Evolutionary conservation across 83 land plant species (phyloP).

Genomic region (Diphasiastrum complanatum): DNA sequence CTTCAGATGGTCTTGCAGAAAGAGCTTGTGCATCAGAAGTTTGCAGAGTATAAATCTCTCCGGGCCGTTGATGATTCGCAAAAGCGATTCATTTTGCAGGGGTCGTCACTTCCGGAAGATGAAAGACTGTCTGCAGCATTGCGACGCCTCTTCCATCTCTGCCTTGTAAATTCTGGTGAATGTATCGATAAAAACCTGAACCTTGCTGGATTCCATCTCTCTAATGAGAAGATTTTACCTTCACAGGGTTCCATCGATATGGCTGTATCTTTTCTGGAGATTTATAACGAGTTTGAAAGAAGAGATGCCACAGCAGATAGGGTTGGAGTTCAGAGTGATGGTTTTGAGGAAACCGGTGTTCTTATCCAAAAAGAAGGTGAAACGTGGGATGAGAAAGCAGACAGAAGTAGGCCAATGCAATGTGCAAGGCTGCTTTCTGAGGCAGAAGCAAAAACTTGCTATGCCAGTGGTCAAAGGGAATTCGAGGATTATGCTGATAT

Average conservation of each 20-base stretch:
- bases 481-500: constrained; percentile 91
- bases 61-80: constrained; percentile 71
- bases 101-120: constrained; percentile 65
- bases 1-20: constrained; percentile 49
- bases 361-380: too few species aligned
- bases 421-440: constrained; percentile 6
- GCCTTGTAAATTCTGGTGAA: constrained; percentile 38
- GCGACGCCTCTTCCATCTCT: constrained; percentile 44
- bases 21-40: constrained; percentile 67
- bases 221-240: too few species aligned
- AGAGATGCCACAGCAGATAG: not conserved
- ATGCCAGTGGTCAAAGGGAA: too few species aligned
- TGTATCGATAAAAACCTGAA: too few species aligned
- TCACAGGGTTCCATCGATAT: too few species aligned
- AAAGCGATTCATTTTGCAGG: constrained; percentile 78
- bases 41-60: constrained; percentile 71
- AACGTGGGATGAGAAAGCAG: too few species aligned
- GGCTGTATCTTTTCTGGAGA: too few species aligned
- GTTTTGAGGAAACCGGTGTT: not conserved
- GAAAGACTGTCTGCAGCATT: constrained; percentile 74
- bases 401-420: constrained; percentile 8
- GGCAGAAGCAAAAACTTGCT: not conserved
- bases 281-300: too few species aligned
- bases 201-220: too few species aligned
- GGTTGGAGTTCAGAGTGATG: not conserved